Base-by-base conservation (phyloP, 805 yeast species). In the Candida manassasensis region DNA sequence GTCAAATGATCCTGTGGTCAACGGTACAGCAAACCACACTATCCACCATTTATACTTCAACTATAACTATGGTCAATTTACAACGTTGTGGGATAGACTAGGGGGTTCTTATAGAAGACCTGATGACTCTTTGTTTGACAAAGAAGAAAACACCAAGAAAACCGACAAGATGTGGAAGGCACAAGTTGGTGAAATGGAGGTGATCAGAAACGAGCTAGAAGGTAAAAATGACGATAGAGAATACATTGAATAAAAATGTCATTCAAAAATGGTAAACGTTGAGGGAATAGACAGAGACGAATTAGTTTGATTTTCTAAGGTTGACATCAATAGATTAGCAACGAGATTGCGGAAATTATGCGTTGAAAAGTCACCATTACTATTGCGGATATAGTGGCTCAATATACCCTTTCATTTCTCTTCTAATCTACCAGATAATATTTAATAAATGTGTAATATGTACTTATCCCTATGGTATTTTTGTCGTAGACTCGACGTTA, bases 11-110 rank as follows among this genome's bases (percentile, higher is more conserved):
- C 96, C 97, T 5, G 75, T 87, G 39, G 83, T 93, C 47, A 93
- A 93, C 62, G 98, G 98, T 52, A 89, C 97, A 12, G 98, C 98
- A 4, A 90, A 97, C 63, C 98, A 93, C 67, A 89, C 98, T 1
- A 80, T 90, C 32, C 98, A 93, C 63, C 98, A 93, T 58, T 67
- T 93, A 49, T 93, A 93, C 67, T 93, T 93, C 78, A 90, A 90
- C 72, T 93, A 93, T 67, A 93, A 93, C 71, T 93, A 89, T 57
- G 98, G 98, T 26, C 98, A 93, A 67, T 93, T 90, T 69, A 89
- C 97, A 31, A 93, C 98, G 12, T 69, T 93, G 46, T 93, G 98
- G 98, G 98, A 93, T 61, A 81, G 98, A 65, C 65, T 93, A 39
- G 97, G 97, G 35, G 84, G 88, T 31, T 79, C 95, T 18, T 89